These are phyloP conservation scores for Lasiodiplodia sp. DNA, from an alignment of 2,329 filamentous ascomycete species.

Conservation along the genomic window DNA sequence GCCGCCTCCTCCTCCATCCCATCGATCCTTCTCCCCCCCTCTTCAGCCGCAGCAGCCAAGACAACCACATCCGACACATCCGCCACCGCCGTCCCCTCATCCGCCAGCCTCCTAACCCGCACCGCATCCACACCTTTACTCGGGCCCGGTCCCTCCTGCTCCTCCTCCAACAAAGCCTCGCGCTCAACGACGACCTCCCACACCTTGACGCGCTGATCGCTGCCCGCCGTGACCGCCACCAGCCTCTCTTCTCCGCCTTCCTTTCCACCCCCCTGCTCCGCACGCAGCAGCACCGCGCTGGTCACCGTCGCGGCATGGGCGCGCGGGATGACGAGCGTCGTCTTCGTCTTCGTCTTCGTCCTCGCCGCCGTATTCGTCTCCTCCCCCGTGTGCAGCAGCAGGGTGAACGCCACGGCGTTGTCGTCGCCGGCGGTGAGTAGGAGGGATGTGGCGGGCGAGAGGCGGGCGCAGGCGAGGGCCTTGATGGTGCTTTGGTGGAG, in stretches of 20 bases:
- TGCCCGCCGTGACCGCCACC: conserved; percentile 48
- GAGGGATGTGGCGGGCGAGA: conserved; percentile 48
- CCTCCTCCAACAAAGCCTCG: neutral
- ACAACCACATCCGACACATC: conserved; percentile 24
- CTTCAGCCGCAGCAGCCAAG: neutral
- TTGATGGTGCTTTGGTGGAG: conserved; percentile 88
- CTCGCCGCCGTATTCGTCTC: no score
- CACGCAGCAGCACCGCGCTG: conserved; percentile 52
- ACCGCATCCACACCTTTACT: conserved; percentile 1
- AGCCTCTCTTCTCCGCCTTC: conserved; percentile 7
- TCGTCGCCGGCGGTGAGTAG: conserved; percentile 87
- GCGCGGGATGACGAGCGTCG: conserved; percentile 55
- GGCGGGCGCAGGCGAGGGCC: conserved; percentile 46
- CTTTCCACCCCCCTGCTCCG: neutral
- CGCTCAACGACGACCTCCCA: conserved; percentile 49
- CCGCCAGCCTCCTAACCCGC: neutral
- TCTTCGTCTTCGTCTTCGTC: neutral
- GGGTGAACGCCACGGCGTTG: conserved; percentile 73
- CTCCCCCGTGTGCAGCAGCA: conserved; percentile 43
- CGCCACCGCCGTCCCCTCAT: conserved; percentile 25
- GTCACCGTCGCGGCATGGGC: conserved; percentile 79
- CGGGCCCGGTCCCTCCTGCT: neutral
- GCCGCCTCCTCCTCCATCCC: neutral
- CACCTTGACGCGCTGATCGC: conserved; percentile 58
- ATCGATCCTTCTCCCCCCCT: neutral